phyloP scores from a whole-genome alignment of 805 yeast genomes.

The Pichia sporocuriosa region DNA sequence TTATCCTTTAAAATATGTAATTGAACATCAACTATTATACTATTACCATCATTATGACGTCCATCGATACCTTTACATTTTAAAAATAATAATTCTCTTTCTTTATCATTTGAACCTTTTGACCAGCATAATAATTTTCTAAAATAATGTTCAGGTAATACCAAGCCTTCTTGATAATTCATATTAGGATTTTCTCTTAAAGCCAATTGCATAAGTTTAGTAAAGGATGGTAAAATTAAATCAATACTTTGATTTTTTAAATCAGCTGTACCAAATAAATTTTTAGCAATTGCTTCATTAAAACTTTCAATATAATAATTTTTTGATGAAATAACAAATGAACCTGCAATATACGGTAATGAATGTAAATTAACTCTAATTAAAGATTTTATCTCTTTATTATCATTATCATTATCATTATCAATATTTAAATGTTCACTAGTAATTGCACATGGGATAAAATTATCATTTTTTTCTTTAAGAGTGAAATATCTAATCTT shows the following conservation, averaged over 20 bases:
- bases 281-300: conserved; percentile 71
- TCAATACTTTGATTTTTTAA: conserved; percentile 45
- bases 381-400: conserved; percentile 17
- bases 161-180: conserved; percentile 54
- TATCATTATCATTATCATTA: conserved; percentile 17
- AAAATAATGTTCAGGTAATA: conserved; percentile 87
- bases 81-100: conserved; percentile 45
- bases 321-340: conserved; percentile 57
- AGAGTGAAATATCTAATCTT: conserved; percentile 59
- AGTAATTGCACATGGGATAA: conserved; percentile 69
- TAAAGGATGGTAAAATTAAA: conserved; percentile 57
- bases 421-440: conserved; percentile 50
- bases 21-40: conserved; percentile 69
- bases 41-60: conserved; percentile 60
- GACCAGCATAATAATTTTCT: conserved; percentile 53
- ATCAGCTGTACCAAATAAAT: conserved; percentile 64
- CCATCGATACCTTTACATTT: conserved; percentile 65
- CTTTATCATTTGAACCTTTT: conserved; percentile 26
- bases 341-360: conserved; percentile 82
- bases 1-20: conserved; percentile 59
- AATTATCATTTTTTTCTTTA: conserved; percentile 30
- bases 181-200: conserved; percentile 34
- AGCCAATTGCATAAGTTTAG: conserved; percentile 38
- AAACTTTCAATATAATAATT: conserved; percentile 55
- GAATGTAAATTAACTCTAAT: conserved; percentile 64